A percentile compares a stretch with the other conserved stretches of the same genome.
Evolutionary conservation across 345 rosid genomes (phyloP).

Genomic region (Diplotaxis tenuifolia): DNA sequence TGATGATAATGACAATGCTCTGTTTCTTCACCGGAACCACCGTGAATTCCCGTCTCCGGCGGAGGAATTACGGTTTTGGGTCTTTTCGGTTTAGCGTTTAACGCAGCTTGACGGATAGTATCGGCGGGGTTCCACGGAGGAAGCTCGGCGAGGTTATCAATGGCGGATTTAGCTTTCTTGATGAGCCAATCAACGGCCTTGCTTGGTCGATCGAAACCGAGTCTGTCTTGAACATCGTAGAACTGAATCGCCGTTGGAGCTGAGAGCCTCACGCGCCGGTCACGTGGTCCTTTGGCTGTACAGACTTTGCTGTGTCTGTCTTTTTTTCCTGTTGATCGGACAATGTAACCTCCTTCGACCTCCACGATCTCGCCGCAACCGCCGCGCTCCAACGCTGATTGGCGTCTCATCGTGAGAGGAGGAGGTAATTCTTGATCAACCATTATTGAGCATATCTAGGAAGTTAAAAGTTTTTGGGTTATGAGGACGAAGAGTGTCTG

Average conservation of each 20-base stretch:
- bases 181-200: slow-evolving; percentile 96
- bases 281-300: slow-evolving; percentile 91
- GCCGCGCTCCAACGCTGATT: slow-evolving; percentile 32
- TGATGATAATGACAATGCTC: slow-evolving; percentile 32
- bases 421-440: too few relatives aligned
- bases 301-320: slow-evolving; percentile 96
- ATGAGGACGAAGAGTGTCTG: too few relatives aligned
- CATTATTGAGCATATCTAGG: too few relatives aligned
- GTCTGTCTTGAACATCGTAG: slow-evolving; percentile 94
- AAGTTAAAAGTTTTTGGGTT: too few relatives aligned
- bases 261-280: slow-evolving; percentile 90
- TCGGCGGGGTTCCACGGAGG: slow-evolving; percentile 72
- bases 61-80: neutral
- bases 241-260: slow-evolving; percentile 96
- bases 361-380: slow-evolving; percentile 76
- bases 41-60: slow-evolving; percentile 23
- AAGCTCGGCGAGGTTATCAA: slow-evolving; percentile 78
- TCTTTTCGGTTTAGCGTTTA: slow-evolving; percentile 27
- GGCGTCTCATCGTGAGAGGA: too few relatives aligned
- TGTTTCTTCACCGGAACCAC: slow-evolving; percentile 28
- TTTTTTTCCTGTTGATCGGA: slow-evolving; percentile 74
- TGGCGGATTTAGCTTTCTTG: slow-evolving; percentile 75
- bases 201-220: slow-evolving; percentile 94
- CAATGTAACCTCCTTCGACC: slow-evolving; percentile 97
- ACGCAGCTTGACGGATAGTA: slow-evolving; percentile 1